phyloP scores from a whole-genome alignment of 768 basidiomycete species.

The Strobilomyces echinocephalus region DNA sequence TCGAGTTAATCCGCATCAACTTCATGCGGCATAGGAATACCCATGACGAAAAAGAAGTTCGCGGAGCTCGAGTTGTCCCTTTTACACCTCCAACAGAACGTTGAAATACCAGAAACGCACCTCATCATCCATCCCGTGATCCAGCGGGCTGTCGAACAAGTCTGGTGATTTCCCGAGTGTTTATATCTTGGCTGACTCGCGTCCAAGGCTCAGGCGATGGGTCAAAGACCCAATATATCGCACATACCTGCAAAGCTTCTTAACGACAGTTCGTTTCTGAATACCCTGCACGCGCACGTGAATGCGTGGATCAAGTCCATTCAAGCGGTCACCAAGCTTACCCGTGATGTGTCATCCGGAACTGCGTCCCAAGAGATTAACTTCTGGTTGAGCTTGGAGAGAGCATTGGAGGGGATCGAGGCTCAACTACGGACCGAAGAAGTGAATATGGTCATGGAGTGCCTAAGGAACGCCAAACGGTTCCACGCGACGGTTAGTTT shows the following conservation, averaged over 20 bases:
- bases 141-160: slow-evolving; percentile 79
- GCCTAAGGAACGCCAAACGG: slow-evolving; percentile 90
- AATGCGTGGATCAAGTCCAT: slow-evolving; percentile 99
- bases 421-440: slow-evolving; percentile 87
- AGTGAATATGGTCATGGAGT: slow-evolving; percentile 90
- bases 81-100: slow-evolving; percentile 95
- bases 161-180: slow-evolving; percentile 12
- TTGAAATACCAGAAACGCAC: slow-evolving; percentile 96
- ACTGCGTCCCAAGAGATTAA: slow-evolving; percentile 99
- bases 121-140: slow-evolving; percentile 89
- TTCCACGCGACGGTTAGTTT: slow-evolving; percentile 98
- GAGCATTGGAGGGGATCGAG: slow-evolving; percentile 91
- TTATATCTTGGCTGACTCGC: slow-evolving; percentile 29
- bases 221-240: slow-evolving; percentile 66
- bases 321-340: slow-evolving; percentile 94
- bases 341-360: slow-evolving; percentile 86
- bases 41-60: slow-evolving; percentile 99
- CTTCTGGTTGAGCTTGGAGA: slow-evolving; percentile 95
- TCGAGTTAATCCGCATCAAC: neutral
- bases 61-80: slow-evolving; percentile 94
- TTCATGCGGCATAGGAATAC: slow-evolving; percentile 55
- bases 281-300: slow-evolving; percentile 87
- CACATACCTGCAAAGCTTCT: slow-evolving; percentile 70
- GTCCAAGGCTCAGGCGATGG: slow-evolving; percentile 42
- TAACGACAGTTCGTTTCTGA: slow-evolving; percentile 87